Conservation (phyloP, 768 basidiomycete species). For the Tulasnella sp. region DNA sequence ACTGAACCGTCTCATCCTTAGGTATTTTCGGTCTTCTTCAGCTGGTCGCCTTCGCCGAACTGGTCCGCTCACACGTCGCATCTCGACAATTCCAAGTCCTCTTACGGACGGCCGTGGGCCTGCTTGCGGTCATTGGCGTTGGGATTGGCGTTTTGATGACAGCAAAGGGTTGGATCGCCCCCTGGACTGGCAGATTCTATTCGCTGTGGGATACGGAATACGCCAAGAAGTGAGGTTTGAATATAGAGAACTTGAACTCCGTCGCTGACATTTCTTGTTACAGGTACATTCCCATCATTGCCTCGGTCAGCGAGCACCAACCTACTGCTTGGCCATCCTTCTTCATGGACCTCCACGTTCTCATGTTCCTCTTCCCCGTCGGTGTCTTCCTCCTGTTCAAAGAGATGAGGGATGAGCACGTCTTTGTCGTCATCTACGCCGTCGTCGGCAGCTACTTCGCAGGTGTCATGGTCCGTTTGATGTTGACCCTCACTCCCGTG, state of each 20-base stretch:
- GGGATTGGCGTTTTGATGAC: constrained; percentile 72
- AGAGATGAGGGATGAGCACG: constrained; percentile 88
- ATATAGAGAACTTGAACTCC: constrained; percentile 3
- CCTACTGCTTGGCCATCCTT: constrained; percentile 99
- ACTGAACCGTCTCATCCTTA: constrained; percentile 29
- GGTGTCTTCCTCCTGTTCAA: constrained; percentile 93
- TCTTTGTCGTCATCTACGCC: constrained; percentile 98
- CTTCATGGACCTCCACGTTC: constrained; percentile 98
- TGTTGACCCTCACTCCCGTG: constrained; percentile 94
- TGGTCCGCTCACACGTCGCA: constrained; percentile 81
- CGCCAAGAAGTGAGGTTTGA: constrained; percentile 72
- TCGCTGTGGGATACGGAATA: constrained; percentile 99
- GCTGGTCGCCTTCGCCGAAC: constrained; percentile 86
- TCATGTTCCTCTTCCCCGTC: constrained; percentile 96
- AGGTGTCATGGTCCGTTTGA: constrained; percentile 98
- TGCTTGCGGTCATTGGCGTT: constrained; percentile 62
- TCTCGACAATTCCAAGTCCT: constrained; percentile 87
- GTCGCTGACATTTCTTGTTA: background rate
- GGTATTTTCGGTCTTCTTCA: constrained; percentile 95
- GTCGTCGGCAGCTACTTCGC: constrained; percentile 96
- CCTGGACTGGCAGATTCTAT: constrained; percentile 99
- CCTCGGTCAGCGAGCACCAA: constrained; percentile 98
- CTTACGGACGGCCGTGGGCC: constrained; percentile 59
- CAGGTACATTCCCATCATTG: constrained; percentile 94
- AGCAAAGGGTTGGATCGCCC: constrained; percentile 90